These are phyloP conservation scores for Byssoonygena ceratinophila DNA, from an alignment of 2,329 filamentous ascomycete genomes.

Conservation along the genomic window DNA sequence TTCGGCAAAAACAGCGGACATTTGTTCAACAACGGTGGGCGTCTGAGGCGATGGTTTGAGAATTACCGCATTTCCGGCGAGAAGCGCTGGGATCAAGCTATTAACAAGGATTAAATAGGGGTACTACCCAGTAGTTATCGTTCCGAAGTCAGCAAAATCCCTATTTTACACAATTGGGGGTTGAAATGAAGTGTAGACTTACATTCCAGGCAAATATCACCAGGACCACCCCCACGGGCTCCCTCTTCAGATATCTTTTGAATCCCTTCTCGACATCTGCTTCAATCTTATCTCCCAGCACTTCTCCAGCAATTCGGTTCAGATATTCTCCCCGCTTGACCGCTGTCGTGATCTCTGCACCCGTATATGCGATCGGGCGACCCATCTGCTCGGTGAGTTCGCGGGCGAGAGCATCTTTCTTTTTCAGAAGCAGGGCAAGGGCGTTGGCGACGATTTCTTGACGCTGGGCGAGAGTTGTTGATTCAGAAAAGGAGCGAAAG, in stretches of 20 bases:
- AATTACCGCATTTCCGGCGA: slow-evolving; percentile 83
- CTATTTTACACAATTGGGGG: background rate
- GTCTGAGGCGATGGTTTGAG: slow-evolving; percentile 93
- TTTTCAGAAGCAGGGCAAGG: slow-evolving; percentile 56
- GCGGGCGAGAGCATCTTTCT: slow-evolving; percentile 67
- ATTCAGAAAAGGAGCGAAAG: slow-evolving; percentile 67
- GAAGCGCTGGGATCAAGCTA: slow-evolving; percentile 79
- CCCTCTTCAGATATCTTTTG: slow-evolving; percentile 78
- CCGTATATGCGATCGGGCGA: slow-evolving; percentile 75
- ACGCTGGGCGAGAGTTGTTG: slow-evolving; percentile 63
- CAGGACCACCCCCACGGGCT: slow-evolving; percentile 75
- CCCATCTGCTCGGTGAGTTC: slow-evolving; percentile 95
- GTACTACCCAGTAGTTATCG: slow-evolving; percentile 53
- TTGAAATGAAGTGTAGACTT: slow-evolving; percentile 32
- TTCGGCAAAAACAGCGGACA: slow-evolving; percentile 62
- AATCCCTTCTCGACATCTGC: slow-evolving; percentile 81
- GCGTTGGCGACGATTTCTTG: slow-evolving; percentile 74
- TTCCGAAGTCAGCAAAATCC: background rate
- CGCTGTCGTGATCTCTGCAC: slow-evolving; percentile 73
- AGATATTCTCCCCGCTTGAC: slow-evolving; percentile 78
- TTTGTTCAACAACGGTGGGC: slow-evolving; percentile 78
- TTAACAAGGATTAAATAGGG: slow-evolving; percentile 91
- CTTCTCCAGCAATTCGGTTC: slow-evolving; percentile 69
- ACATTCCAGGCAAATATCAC: slow-evolving; percentile 96
- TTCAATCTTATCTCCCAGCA: slow-evolving; percentile 54